Evolutionary conservation across 805 yeast species (phyloP).

Genomic region (Wickerhamomyces mucosus): DNA sequence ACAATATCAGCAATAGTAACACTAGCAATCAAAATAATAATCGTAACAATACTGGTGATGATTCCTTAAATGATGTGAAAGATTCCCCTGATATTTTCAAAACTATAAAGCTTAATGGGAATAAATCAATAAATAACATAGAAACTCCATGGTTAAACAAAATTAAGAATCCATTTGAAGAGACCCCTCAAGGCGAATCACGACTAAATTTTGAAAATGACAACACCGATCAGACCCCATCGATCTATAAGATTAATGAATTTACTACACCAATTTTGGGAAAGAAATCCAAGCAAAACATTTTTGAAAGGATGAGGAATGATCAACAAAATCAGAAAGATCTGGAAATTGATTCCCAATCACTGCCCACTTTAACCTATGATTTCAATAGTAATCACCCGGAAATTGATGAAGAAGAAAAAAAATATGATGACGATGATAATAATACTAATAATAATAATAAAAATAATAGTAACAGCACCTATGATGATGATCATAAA

Average conservation of each 20-base stretch:
- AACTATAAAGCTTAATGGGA: constrained; percentile 4
- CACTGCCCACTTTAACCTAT: constrained; percentile 11
- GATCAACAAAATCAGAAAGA: constrained; percentile 13
- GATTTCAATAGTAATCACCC: constrained; percentile 8
- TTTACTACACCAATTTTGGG: constrained; percentile 6
- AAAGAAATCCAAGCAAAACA: constrained; percentile 7
- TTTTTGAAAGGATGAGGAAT: constrained; percentile 14
- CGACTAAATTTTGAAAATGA: too few species aligned
- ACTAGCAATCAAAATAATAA: background rate
- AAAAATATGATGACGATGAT: background rate
- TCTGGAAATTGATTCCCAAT: constrained; percentile 13
- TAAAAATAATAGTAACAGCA: background rate
- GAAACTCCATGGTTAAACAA: constrained; percentile 21
- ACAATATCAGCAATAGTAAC: background rate
- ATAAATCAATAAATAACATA: constrained; percentile 2
- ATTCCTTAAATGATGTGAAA: too few species aligned
- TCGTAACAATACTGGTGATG: constrained; percentile 1
- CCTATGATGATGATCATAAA: constrained; percentile 1
- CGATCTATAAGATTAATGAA: background rate
- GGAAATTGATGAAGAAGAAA: constrained; percentile 5
- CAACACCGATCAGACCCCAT: constrained; percentile 9
- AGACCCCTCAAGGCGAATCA: constrained; percentile 12
- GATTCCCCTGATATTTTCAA: constrained; percentile 15
- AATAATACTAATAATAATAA: too few species aligned
- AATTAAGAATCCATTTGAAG: constrained; percentile 29